Percentiles rank a stretch among this genome's conserved stretches.
Conservation (phyloP, 768 basidiomycete species). For the Calocera cornea region DNA sequence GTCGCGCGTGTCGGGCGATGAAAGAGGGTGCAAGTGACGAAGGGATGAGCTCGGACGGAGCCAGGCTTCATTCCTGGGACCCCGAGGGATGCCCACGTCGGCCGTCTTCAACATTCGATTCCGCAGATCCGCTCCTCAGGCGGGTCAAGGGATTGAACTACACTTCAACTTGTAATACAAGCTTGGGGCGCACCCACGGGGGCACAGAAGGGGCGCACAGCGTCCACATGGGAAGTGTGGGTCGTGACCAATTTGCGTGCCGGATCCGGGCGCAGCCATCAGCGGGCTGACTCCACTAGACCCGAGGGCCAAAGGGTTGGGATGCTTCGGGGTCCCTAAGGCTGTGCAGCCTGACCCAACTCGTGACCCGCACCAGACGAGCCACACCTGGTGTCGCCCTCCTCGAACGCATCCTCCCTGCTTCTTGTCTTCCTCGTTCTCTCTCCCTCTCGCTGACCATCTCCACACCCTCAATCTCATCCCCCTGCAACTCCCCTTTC, state of each 20-base stretch:
- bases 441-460: neutral
- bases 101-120: neutral
- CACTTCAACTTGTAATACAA: neutral
- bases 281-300: slow-evolving; percentile 3
- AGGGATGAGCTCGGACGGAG: neutral
- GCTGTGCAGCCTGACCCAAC: slow-evolving; percentile 1
- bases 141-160: neutral
- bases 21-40: slow-evolving; percentile 6
- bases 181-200: neutral
- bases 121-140: neutral
- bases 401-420: slow-evolving; percentile 1
- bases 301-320: neutral
- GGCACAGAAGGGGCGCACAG: neutral
- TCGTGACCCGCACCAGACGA: slow-evolving; percentile 4
- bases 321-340: neutral
- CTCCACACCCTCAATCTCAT: neutral
- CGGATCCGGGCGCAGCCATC: neutral
- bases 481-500: neutral
- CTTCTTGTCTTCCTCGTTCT: slow-evolving; percentile 3
- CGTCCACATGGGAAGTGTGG: neutral
- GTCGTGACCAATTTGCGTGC: neutral
- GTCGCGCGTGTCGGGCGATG: slow-evolving; percentile 1
- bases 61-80: neutral
- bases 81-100: neutral
- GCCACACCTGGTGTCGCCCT: slow-evolving; percentile 4